Evolutionary conservation across 2,329 filamentous ascomycete genomes (phyloP), one percentile per base, ranked within the genome.

Genomic region (Nannizzia gypsea): DNA sequence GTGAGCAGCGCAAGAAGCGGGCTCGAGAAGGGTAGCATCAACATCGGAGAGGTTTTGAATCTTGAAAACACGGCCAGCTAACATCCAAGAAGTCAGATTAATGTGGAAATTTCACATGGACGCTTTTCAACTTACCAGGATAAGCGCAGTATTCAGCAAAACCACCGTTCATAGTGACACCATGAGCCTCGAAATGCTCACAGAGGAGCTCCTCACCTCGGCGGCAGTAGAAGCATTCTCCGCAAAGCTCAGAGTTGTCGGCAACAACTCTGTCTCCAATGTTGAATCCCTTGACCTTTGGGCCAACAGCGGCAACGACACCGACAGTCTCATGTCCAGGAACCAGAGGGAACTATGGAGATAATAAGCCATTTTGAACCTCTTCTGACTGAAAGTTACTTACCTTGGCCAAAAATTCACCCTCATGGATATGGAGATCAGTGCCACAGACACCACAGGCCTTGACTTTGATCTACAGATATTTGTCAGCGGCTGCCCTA

Each of bases 141-240:
- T 80, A 82, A 13, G 77, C 76, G 63, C 78, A 81, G 77, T 87
- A 89, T 71, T 89, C 85, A 57, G 86, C 86, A 66, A 89, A 89
- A 31, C 86, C 85, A 66, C 86, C 86, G 63, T 86, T 82, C 72
- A 87, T 78, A 69, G 69, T 71, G 42, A 72, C 73, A 63, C 70
- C 84, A 65, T 87, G 84, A 20, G 83, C 83, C 65, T 83, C 80
- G 71, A 86, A 85, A 69, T 86, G 79, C 72, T 87, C 84, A 71
- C 86, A 89, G 60, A 88, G 80, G 54, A 88, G 74, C 31, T 82
- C 78, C 69, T 88, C 80, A 58, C 85, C 84, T 60, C 84, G 81
- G 64, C 83, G 81, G 75, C 86, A 89, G 76, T 88, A 87, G 78
- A 86, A 87, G 75, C 86, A 89, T 71, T 85, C 81, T 56, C 81